Base-by-base conservation (phyloP, 2,329 filamentous ascomycete genomes). In the Phyllosticta paracitricarpa region DNA sequence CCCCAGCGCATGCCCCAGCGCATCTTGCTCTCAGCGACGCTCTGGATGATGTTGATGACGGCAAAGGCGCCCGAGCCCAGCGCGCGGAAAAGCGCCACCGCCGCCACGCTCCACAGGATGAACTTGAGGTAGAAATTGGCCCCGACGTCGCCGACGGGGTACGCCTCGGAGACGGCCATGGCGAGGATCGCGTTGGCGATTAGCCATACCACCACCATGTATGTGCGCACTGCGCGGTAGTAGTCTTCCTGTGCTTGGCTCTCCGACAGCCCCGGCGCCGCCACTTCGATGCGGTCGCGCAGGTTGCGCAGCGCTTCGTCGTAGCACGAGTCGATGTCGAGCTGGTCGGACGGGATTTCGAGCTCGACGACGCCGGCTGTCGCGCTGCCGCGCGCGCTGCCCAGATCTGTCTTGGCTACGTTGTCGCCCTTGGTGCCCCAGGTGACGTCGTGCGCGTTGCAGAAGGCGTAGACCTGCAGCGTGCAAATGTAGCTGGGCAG, bases 351-450 rank as follows among this genome's bases (percentile, higher is more conserved):
- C 0, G 95, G 94, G 92, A 99, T 99, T 71, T 99, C 94, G 5
- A 99, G 82, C 73, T 97, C 91, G 68, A 99, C 94, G 17, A 48
- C 40, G 14, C 40, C 40, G 0, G 88, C 90, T 63, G 87, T 83
- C 56, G 81, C 80, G 54, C 84, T 84, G 65, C 89, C 86, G 57
- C 89, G 84, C 12, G 95, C 94, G 5, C 89, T 86, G 61, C 94
- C 94, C 0, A 99, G 85, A 72, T 99, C 95, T 7, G 89, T 97
- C 74, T 90, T 88, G 69, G 94, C 87, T 40, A 96, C 86, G 74
- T 99, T 99, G 81, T 99, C 94, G 62, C 94, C 94, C 77, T 99
- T 99, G 54, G 94, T 99, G 54, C 94, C 94, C 94, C 94, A 99
- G 0, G 92, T 96, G 22, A 99, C 91, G 73, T 99, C 94, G 82